Conservation (phyloP, 495 filamentous ascomycete species). For the Clavariopsis aquatica region DNA sequence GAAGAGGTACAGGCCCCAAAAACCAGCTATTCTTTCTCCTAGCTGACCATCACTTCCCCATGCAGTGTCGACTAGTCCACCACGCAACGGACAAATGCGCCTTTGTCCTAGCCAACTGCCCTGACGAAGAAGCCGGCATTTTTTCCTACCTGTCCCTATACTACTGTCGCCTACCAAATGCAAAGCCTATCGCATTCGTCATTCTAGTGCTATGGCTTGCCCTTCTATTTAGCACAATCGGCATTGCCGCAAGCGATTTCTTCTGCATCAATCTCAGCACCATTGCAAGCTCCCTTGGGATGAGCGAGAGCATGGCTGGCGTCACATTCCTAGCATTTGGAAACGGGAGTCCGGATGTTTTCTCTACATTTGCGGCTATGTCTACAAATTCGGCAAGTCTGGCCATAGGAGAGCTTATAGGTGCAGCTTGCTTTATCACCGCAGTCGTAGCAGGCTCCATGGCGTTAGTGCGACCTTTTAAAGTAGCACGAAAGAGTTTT, state of each 20-base stretch:
- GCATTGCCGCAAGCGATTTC: conserved; percentile 98
- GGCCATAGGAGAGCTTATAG: conserved; percentile 93
- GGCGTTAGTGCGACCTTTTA: conserved; percentile 91
- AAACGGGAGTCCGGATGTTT: conserved; percentile 98
- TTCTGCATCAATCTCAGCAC: conserved; percentile 96
- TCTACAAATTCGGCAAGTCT: conserved; percentile 91
- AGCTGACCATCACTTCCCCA: background rate
- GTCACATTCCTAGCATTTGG: conserved; percentile 97
- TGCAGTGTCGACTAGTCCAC: conserved; percentile 82
- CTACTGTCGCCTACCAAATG: conserved; percentile 75
- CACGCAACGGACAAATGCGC: conserved; percentile 76
- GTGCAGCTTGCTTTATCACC: conserved; percentile 94
- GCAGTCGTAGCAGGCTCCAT: conserved; percentile 98
- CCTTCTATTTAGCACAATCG: conserved; percentile 94
- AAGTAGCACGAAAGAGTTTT: conserved; percentile 83
- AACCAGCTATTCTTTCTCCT: background rate
- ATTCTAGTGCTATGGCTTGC: conserved; percentile 80
- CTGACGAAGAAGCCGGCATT: conserved; percentile 85
- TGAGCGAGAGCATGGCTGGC: conserved; percentile 95
- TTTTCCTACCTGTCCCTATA: conserved; percentile 88
- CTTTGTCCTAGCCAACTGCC: conserved; percentile 79
- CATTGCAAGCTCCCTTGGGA: conserved; percentile 78
- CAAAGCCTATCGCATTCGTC: conserved; percentile 73
- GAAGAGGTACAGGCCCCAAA: conserved; percentile 25
- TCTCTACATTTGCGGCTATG: conserved; percentile 98